These are phyloP conservation scores for Coemansia sp. DNA, from an alignment of 192 early-diverging fungal genomes.

Conservation along the genomic window DNA sequence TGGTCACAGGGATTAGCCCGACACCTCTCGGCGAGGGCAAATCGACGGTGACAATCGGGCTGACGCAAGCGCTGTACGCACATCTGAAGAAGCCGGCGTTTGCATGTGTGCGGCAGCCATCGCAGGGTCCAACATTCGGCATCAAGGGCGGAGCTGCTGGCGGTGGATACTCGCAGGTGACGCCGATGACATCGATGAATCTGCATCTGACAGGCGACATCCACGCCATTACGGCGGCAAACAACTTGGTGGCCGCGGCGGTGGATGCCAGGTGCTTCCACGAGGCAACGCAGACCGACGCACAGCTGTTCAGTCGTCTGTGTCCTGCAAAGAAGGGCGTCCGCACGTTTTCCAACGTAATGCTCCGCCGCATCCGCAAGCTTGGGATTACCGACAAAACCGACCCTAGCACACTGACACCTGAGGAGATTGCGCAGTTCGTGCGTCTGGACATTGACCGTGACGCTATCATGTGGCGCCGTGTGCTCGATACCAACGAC, in stretches of 20 bases:
- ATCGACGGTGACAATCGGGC: conserved; percentile 94
- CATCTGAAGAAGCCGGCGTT: conserved; percentile 84
- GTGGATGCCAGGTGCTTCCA: conserved; percentile 99
- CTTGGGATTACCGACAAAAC: conserved; percentile 78
- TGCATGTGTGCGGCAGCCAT: conserved; percentile 98
- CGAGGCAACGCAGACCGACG: conserved; percentile 71
- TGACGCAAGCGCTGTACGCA: conserved; percentile 94
- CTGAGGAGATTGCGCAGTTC: conserved; percentile 77
- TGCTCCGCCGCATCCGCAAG: conserved; percentile 73
- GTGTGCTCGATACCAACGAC: conserved; percentile 96
- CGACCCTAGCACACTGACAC: conserved; percentile 74
- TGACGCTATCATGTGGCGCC: conserved; percentile 94
- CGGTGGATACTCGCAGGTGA: conserved; percentile 98
- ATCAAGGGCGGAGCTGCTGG: conserved; percentile 99
- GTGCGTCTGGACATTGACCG: conserved; percentile 94
- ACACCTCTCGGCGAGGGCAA: conserved; percentile 99
- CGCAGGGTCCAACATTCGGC: conserved; percentile 98
- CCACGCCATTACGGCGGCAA: conserved; percentile 96
- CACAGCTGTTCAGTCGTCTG: conserved; percentile 85
- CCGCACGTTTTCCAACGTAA: conserved; percentile 79
- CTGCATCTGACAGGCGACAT: conserved; percentile 98
- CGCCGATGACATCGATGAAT: conserved; percentile 99
- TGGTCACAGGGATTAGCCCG: conserved; percentile 97
- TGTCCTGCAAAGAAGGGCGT: conserved; percentile 85
- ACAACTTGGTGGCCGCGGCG: conserved; percentile 95